A percentile compares a stretch with the other conserved stretches of the same genome.
Evolutionary conservation across 352 stramenopile genomes (phyloP).

Genomic region (Bremia lactucae): DNA sequence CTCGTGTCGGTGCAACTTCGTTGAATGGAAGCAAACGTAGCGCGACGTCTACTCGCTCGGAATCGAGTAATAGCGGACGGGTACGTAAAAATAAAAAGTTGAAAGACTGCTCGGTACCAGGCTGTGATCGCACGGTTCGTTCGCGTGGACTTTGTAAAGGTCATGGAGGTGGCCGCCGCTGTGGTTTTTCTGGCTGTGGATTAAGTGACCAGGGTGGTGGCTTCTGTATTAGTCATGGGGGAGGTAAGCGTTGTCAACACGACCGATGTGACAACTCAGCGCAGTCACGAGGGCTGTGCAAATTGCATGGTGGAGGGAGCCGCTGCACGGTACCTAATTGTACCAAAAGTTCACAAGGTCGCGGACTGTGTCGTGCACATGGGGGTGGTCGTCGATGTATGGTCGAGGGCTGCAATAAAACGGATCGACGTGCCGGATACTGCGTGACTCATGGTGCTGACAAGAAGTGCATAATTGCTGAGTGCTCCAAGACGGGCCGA

Average conservation of each 20-base stretch:
- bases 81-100: conserved; percentile 74
- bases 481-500: conserved; percentile 75
- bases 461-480: conserved; percentile 66
- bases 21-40: conserved; percentile 26
- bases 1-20: conserved; percentile 10
- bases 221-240: conserved; percentile 76
- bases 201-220: conserved; percentile 70
- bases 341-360: conserved; percentile 80
- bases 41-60: conserved; percentile 28
- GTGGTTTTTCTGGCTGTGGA: conserved; percentile 50
- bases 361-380: conserved; percentile 72
- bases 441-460: conserved; percentile 76
- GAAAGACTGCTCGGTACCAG: conserved; percentile 70
- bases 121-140: conserved; percentile 63
- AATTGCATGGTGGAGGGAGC: conserved; percentile 67
- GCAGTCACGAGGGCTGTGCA: conserved; percentile 73
- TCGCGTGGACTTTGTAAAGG: conserved; percentile 74
- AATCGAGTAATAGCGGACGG: conserved; percentile 27
- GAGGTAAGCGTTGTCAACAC: conserved; percentile 69
- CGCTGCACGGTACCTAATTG: conserved; percentile 72
- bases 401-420: conserved; percentile 81
- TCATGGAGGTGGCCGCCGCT: conserved; percentile 64
- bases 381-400: conserved; percentile 75
- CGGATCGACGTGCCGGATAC: conserved; percentile 60
- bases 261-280: conserved; percentile 73